phyloP scores from a whole-genome alignment of 192 early-diverging fungal species.

The Mortierella antarctica region DNA sequence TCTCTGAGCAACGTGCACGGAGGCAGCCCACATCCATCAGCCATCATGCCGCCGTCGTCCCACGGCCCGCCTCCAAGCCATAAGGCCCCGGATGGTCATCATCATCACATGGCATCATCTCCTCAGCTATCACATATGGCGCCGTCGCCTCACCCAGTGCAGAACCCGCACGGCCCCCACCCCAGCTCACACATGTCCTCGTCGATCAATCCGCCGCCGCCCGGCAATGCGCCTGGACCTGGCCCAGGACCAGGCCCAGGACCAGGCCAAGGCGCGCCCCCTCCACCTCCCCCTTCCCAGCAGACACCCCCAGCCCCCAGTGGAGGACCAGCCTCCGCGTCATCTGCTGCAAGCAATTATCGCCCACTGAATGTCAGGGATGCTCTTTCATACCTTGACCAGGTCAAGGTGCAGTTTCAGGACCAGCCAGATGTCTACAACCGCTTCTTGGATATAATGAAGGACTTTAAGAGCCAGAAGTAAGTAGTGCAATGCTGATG shows the following conservation, averaged over 20 bases:
- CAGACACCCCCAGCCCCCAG: conserved; percentile 32
- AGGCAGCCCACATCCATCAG: conserved; percentile 29
- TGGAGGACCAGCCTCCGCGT: conserved; percentile 21
- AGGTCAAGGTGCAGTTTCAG: conserved; percentile 93
- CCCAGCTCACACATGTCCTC: conserved; percentile 45
- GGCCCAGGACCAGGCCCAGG: conserved; percentile 12
- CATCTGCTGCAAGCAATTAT: conserved; percentile 47
- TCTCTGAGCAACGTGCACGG: conserved; percentile 35
- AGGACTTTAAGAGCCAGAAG: conserved; percentile 98
- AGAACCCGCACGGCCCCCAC: conserved; percentile 31
- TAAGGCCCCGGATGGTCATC: conserved; percentile 30
- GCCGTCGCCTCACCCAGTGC: conserved; percentile 43
- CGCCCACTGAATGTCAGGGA: conserved; percentile 89
- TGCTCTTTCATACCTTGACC: conserved; percentile 95
- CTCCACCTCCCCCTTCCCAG: conserved; percentile 35
- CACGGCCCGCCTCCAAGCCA: conserved; percentile 51
- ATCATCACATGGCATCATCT: conserved; percentile 44
- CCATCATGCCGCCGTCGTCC: conserved; percentile 49
- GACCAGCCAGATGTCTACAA: conserved; percentile 97
- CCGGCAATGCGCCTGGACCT: conserved; percentile 13
- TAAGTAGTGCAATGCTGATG: conserved; percentile 53
- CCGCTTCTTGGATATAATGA: conserved; percentile 99
- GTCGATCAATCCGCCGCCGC: conserved; percentile 45
- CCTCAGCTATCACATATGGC: conserved; percentile 47
- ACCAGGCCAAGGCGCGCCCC: conserved; percentile 14